Evolutionary conservation across 164 flowering plant species (phyloP).

Genomic region (Nymphaea thermarum): DNA sequence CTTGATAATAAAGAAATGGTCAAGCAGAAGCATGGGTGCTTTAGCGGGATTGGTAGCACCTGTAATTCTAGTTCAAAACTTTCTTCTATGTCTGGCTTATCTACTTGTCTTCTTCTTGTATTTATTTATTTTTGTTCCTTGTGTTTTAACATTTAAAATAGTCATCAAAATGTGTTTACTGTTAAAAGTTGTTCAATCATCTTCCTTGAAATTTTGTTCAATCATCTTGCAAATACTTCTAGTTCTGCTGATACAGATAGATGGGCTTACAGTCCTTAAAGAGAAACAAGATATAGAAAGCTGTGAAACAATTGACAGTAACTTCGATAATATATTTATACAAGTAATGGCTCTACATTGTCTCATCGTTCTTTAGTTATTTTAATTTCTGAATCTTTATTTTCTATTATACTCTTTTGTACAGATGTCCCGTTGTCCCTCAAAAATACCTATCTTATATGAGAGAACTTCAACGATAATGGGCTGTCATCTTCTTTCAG

Average conservation of each 20-base stretch:
- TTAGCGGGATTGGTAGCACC: constrained; percentile 41
- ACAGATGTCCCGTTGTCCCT: too few species aligned
- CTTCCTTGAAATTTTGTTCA: not conserved
- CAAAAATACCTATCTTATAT: constrained; percentile 18
- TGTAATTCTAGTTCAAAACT: constrained; percentile 34
- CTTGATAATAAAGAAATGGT: constrained; percentile 60
- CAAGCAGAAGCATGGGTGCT: constrained; percentile 73
- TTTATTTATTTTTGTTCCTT: constrained; percentile 4
- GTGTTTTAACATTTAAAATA: not conserved
- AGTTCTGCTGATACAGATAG: not conserved
- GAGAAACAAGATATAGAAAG: not conserved
- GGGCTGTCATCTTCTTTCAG: constrained; percentile 12
- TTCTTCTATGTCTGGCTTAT: not conserved
- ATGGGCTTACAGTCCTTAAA: not conserved
- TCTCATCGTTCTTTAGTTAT: too few species aligned
- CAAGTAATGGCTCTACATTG: too few species aligned
- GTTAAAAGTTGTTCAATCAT: too few species aligned
- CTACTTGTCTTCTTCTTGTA: constrained; percentile 3
- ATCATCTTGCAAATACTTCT: not conserved
- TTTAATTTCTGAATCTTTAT: too few species aligned
- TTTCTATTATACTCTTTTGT: too few species aligned
- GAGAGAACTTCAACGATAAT: constrained; percentile 27
- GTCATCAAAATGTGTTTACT: too few species aligned
- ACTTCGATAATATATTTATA: too few species aligned
- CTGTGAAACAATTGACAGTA: not conserved